phyloP scores from a whole-genome alignment of 2,329 filamentous ascomycete species.

The Aquanectria penicillioides region DNA sequence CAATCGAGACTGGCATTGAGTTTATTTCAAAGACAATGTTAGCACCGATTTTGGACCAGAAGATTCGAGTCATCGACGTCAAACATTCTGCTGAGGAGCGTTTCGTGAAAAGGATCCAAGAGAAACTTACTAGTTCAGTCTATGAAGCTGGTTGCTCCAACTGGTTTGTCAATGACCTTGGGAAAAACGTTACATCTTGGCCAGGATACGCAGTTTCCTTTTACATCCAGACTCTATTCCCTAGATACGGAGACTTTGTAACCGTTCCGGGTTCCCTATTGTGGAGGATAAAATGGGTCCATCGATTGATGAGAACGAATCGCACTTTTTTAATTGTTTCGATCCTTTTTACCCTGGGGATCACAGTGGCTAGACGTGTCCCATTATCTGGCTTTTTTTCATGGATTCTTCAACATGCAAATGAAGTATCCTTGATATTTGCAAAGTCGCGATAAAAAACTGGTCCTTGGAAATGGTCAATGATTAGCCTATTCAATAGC shows the following conservation, averaged over 20 bases:
- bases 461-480: too few relatives aligned
- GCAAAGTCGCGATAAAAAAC: too few relatives aligned
- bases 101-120: neutral
- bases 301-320: neutral
- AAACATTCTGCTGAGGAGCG: constrained; percentile 12
- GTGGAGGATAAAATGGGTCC: neutral
- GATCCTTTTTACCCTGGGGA: neutral
- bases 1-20: constrained; percentile 2
- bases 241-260: neutral
- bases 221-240: constrained; percentile 5
- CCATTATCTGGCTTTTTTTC: too few relatives aligned
- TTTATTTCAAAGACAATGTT: constrained; percentile 9
- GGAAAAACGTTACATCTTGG: constrained; percentile 13
- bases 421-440: too few relatives aligned
- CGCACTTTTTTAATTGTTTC: neutral
- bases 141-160: constrained; percentile 12
- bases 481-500: too few relatives aligned
- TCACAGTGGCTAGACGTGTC: too few relatives aligned
- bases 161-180: constrained; percentile 9
- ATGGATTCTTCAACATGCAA: too few relatives aligned
- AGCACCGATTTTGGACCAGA: neutral
- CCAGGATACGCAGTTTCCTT: constrained; percentile 8
- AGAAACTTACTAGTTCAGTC: neutral
- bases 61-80: constrained; percentile 1
- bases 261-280: neutral